Conservation (phyloP, 2,329 filamentous ascomycete species). For the Teratosphaeria viscida region DNA sequence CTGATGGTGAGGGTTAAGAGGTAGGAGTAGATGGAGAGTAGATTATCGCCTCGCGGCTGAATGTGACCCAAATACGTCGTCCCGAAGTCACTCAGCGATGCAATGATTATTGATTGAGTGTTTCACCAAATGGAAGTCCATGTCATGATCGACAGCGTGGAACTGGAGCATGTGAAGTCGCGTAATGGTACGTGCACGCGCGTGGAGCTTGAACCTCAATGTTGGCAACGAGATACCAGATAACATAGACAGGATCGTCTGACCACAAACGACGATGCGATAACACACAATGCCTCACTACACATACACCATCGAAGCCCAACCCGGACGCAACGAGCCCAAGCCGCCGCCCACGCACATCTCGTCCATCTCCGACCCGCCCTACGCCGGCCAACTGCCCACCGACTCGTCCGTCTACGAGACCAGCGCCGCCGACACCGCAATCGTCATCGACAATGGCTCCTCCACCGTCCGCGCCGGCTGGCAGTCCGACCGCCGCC, state of each 20-base stretch:
- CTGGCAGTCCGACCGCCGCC: conserved; percentile 85
- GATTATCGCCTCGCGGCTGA: not conserved
- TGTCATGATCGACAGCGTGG: not conserved
- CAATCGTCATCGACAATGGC: conserved; percentile 97
- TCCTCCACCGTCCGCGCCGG: conserved; percentile 83
- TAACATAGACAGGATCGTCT: not conserved
- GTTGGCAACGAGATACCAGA: not conserved
- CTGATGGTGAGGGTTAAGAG: conserved; percentile 1
- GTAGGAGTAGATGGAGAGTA: not conserved
- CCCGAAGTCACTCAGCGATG: not conserved
- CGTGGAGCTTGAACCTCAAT: not conserved
- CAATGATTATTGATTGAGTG: not conserved
- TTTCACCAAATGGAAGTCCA: no score
- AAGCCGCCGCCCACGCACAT: conserved; percentile 44
- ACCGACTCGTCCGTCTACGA: conserved; percentile 59
- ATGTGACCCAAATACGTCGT: not conserved
- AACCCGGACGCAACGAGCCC: conserved; percentile 31
- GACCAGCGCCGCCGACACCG: conserved; percentile 51
- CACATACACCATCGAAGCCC: conserved; percentile 19
- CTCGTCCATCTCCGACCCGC: conserved; percentile 47
- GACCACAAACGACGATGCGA: not conserved
- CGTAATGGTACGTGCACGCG: not conserved
- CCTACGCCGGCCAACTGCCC: conserved; percentile 49
- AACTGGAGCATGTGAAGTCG: not conserved
- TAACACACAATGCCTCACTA: conserved; percentile 25